A percentile compares a stretch with the other conserved stretches of the same genome.
These are phyloP conservation scores for Chondrostereum purpureum DNA, from an alignment of 1,284 basidiomycete genomes.

Conservation along the genomic window DNA sequence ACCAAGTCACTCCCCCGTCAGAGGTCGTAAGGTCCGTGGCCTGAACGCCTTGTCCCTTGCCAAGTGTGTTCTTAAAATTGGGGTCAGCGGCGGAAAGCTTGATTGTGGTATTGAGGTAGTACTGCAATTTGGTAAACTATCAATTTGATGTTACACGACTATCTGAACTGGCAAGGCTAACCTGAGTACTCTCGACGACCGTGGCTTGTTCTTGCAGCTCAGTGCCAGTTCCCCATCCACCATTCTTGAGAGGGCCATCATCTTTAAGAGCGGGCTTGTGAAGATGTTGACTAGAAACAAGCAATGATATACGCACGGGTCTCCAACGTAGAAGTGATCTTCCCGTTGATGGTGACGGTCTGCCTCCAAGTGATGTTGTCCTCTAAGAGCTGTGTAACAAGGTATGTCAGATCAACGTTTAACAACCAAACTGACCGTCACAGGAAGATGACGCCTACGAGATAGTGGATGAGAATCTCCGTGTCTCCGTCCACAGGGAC, in stretches of 20 bases:
- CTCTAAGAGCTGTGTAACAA: not conserved
- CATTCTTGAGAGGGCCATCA: slow-evolving; percentile 11
- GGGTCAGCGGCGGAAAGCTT: slow-evolving; percentile 8
- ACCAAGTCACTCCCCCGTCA: slow-evolving; percentile 12
- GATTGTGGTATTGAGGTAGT: slow-evolving; percentile 10
- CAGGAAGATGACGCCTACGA: not conserved
- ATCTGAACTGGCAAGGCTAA: not conserved
- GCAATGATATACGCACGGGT: slow-evolving; percentile 2
- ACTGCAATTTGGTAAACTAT: not conserved
- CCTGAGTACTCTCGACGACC: slow-evolving; percentile 3
- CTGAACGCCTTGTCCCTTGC: slow-evolving; percentile 8
- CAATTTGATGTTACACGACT: not conserved
- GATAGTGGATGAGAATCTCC: slow-evolving; percentile 8
- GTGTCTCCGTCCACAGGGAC: slow-evolving; percentile 10
- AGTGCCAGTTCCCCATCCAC: slow-evolving; percentile 13
- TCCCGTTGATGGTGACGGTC: slow-evolving; percentile 10
- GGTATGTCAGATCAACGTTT: no score
- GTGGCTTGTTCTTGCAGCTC: slow-evolving; percentile 10
- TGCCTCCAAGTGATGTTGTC: slow-evolving; percentile 9
- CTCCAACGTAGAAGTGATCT: slow-evolving; percentile 10
- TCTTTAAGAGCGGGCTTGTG: not conserved
- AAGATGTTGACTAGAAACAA: not conserved
- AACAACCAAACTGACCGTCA: no score
- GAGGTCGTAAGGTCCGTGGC: slow-evolving; percentile 7
- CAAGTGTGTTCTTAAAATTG: slow-evolving; percentile 9